phyloP scores from a whole-genome alignment of 2,329 filamentous ascomycete species.

The Zalaria sp. region DNA sequence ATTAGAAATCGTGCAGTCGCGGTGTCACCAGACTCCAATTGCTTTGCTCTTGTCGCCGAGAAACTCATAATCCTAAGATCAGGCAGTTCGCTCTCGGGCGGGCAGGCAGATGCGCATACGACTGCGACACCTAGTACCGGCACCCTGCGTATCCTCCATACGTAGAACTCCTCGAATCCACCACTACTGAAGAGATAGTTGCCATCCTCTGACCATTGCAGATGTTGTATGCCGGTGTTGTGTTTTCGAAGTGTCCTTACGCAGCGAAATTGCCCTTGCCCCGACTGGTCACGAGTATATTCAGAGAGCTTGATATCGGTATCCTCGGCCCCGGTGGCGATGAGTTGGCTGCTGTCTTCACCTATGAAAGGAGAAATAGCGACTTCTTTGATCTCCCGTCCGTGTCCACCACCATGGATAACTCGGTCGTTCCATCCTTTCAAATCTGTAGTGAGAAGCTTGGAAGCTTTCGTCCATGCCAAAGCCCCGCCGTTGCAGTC shows the following conservation, averaged over 20 bases:
- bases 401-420: constrained; percentile 61
- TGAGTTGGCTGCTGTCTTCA: constrained; percentile 19
- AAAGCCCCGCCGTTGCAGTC: constrained; percentile 36
- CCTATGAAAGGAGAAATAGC: constrained; percentile 25
- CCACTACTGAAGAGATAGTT: constrained; percentile 70
- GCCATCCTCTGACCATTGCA: constrained; percentile 57
- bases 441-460: constrained; percentile 11
- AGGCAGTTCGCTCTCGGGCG: constrained; percentile 33
- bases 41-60: constrained; percentile 34
- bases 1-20: constrained; percentile 36
- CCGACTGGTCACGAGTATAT: neutral
- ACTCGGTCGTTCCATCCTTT: constrained; percentile 11
- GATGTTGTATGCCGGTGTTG: constrained; percentile 66
- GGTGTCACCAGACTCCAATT: constrained; percentile 1
- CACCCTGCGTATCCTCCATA: constrained; percentile 55
- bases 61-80: constrained; percentile 78
- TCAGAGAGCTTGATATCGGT: constrained; percentile 58
- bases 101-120: constrained; percentile 36
- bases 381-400: constrained; percentile 65
- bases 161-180: constrained; percentile 77
- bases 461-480: constrained; percentile 58
- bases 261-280: constrained; percentile 26
- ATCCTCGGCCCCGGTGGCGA: constrained; percentile 59
- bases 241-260: constrained; percentile 60
- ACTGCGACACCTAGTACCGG: constrained; percentile 39